phyloP scores from a whole-genome alignment of 768 basidiomycete genomes.

The Russula emetica region DNA sequence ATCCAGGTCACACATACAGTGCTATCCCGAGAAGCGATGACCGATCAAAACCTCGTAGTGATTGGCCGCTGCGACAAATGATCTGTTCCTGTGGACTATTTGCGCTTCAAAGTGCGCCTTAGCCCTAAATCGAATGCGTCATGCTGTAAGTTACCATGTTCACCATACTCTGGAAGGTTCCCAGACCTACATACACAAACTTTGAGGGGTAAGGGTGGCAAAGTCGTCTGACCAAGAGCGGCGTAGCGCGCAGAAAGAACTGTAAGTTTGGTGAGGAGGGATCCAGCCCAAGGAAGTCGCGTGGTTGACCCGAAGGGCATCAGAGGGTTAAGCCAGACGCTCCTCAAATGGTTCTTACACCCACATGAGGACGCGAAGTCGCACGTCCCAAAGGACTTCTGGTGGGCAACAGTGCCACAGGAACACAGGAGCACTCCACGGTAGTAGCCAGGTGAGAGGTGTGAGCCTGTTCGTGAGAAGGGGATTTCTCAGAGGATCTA shows the following conservation, averaged over 20 bases:
- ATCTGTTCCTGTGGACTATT: slow-evolving; percentile 10
- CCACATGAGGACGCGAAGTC: neutral
- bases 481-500: neutral
- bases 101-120: neutral
- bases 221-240: slow-evolving; percentile 4
- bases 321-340: slow-evolving; percentile 13
- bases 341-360: neutral
- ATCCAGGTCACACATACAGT: neutral
- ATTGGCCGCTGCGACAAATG: neutral
- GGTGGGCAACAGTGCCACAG: neutral
- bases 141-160: slow-evolving; percentile 1
- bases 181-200: neutral
- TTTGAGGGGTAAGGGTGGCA: neutral
- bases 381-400: neutral
- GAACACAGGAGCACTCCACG: neutral
- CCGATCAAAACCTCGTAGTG: neutral
- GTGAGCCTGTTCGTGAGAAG: too few species aligned
- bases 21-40: neutral
- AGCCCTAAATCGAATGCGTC: neutral
- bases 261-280: neutral
- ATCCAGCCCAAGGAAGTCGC: neutral
- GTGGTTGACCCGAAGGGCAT: neutral
- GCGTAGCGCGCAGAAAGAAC: slow-evolving; percentile 5
- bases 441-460: neutral
- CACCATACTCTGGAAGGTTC: neutral